These are phyloP conservation scores for Mycena olivaceomarginata DNA, from an alignment of 768 basidiomycete genomes.

Conservation along the genomic window DNA sequence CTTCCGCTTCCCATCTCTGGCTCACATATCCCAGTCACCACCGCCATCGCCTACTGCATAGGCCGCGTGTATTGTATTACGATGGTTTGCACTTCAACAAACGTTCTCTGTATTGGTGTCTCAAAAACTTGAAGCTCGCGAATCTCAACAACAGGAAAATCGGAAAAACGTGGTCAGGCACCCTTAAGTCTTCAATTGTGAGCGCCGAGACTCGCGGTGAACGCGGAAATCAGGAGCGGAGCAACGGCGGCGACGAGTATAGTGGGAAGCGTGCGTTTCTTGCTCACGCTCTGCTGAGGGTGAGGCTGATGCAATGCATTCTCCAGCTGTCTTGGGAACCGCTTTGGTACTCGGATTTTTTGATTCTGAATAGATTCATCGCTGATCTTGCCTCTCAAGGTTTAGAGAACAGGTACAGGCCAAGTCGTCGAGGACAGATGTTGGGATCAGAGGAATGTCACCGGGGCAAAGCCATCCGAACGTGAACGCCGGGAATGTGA, in stretches of 20 bases:
- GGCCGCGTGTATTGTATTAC: background rate
- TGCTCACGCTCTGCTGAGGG: background rate
- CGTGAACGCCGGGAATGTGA: too few relatives aligned
- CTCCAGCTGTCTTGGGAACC: conserved; percentile 12
- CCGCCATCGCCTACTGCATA: background rate
- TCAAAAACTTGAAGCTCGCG: conserved; percentile 26
- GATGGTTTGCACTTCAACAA: background rate
- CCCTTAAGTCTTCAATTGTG: background rate
- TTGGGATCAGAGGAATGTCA: too few relatives aligned
- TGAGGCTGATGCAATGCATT: conserved; percentile 20
- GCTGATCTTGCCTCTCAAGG: background rate
- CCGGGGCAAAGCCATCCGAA: too few relatives aligned
- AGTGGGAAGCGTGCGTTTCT: conserved; percentile 15
- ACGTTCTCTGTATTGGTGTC: background rate
- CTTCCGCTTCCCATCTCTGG: background rate
- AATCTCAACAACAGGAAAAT: conserved; percentile 22
- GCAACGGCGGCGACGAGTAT: too few relatives aligned
- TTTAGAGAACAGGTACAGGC: too few relatives aligned
- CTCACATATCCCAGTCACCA: background rate
- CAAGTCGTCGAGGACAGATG: too few relatives aligned
- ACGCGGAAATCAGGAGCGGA: too few relatives aligned
- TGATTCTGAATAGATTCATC: conserved; percentile 21
- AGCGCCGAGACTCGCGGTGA: conserved; percentile 3
- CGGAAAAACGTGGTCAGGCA: conserved; percentile 14
- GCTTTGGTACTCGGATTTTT: conserved; percentile 21